Conservation (phyloP, 768 basidiomycete species). For the Kwoniella europaea region DNA sequence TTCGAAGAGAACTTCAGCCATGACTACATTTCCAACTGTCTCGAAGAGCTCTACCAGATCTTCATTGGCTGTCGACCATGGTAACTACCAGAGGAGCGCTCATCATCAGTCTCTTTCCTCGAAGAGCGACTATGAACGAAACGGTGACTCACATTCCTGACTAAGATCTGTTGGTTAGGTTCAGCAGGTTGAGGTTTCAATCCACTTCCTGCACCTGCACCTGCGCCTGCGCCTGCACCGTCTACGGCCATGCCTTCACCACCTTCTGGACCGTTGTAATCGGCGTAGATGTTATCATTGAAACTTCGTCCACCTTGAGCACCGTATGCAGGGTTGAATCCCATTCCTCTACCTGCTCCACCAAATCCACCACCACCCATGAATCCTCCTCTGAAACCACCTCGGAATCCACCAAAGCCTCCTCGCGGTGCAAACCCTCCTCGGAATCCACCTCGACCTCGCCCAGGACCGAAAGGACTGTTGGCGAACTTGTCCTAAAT, state of each 20-base stretch:
- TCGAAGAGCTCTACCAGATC: constrained; percentile 97
- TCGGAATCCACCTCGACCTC: constrained; percentile 60
- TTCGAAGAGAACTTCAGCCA: constrained; percentile 93
- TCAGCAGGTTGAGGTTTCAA: constrained; percentile 63
- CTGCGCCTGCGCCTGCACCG: constrained; percentile 26
- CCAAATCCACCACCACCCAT: constrained; percentile 59
- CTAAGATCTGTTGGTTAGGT: constrained; percentile 96
- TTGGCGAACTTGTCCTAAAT: constrained; percentile 56
- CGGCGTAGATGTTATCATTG: constrained; percentile 86
- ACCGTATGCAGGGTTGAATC: constrained; percentile 64
- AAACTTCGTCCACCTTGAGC: constrained; percentile 61
- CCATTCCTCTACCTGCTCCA: constrained; percentile 57
- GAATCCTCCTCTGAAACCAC: constrained; percentile 47
- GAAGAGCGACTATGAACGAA: background rate
- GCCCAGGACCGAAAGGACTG: constrained; percentile 59
- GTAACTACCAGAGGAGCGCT: constrained; percentile 65
- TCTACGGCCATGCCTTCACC: constrained; percentile 54
- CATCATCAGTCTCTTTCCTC: too few species aligned
- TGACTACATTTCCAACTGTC: constrained; percentile 91
- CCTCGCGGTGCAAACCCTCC: constrained; percentile 63
- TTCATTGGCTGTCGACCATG: constrained; percentile 99
- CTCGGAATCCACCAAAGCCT: constrained; percentile 62
- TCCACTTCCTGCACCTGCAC: constrained; percentile 24
- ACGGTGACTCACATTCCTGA: constrained; percentile 83
- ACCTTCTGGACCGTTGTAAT: constrained; percentile 85